A percentile compares a stretch with the other conserved stretches of the same genome.
These are phyloP conservation scores for Immersiporthe knoxdaviesiana DNA, from an alignment of 2,329 filamentous ascomycete species.

Conservation along the genomic window DNA sequence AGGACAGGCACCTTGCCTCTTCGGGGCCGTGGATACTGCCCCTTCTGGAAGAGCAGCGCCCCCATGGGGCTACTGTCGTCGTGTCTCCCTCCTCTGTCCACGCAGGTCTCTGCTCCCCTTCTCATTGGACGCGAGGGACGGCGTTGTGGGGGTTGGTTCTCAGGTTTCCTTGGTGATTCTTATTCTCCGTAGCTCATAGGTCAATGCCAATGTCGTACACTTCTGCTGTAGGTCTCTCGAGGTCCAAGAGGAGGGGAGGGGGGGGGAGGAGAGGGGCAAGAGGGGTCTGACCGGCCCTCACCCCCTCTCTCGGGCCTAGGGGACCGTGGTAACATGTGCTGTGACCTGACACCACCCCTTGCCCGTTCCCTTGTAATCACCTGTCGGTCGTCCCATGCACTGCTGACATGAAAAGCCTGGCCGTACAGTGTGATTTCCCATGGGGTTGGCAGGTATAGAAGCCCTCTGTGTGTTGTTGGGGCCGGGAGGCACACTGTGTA, in stretches of 20 bases:
- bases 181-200: conserved; percentile 17
- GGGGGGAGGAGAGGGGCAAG: too few relatives aligned
- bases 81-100: neutral
- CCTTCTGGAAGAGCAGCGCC: conserved; percentile 38
- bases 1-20: conserved; percentile 39
- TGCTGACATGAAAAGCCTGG: conserved; percentile 24
- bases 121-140: conserved; percentile 26
- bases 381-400: conserved; percentile 20
- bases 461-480: neutral
- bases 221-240: conserved; percentile 3
- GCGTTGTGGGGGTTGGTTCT: conserved; percentile 22
- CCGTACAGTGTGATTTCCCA: conserved; percentile 23
- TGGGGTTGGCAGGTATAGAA: neutral
- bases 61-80: conserved; percentile 18
- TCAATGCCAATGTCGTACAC: conserved; percentile 22
- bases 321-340: conserved; percentile 11
- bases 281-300: neutral
- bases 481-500: conserved; percentile 10
- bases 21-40: conserved; percentile 42
- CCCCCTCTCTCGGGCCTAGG: neutral
- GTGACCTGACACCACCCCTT: conserved; percentile 15
- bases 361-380: conserved; percentile 15
- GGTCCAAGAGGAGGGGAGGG: conserved; percentile 10
- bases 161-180: conserved; percentile 23
- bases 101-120: neutral